phyloP scores from a whole-genome alignment of 2,329 filamentous ascomycete species.

The Ophiostoma quercus region DNA sequence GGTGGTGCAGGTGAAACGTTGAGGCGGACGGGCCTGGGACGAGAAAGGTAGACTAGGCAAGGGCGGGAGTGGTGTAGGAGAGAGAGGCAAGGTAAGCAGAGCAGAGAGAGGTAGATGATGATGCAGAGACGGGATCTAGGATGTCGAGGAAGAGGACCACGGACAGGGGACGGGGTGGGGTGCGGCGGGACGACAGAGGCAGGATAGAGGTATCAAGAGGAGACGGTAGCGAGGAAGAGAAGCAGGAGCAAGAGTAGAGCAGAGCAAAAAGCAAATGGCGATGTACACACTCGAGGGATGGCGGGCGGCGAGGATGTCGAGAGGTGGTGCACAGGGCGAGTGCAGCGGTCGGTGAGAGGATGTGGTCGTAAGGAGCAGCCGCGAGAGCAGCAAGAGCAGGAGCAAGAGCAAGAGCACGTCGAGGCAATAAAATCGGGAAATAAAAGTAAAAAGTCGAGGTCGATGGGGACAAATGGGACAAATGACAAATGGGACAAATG shows the following conservation, averaged over 20 bases:
- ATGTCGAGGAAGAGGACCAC: slow-evolving; percentile 14
- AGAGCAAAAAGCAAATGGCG: slow-evolving; percentile 11
- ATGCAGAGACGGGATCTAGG: slow-evolving; percentile 7
- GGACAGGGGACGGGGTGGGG: slow-evolving; percentile 15
- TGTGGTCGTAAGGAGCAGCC: not conserved
- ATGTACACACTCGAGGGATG: slow-evolving; percentile 8
- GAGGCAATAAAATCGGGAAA: not conserved
- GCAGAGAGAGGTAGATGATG: not conserved
- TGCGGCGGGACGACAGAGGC: not conserved
- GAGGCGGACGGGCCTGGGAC: not conserved
- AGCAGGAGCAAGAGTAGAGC: not conserved
- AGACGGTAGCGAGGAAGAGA: not conserved
- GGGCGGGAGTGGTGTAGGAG: slow-evolving; percentile 3
- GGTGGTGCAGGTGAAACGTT: not conserved
- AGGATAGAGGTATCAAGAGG: not conserved
- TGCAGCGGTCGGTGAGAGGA: slow-evolving; percentile 15
- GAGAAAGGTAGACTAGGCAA: slow-evolving; percentile 6
- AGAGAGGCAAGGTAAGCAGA: not conserved
- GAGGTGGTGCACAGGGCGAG: slow-evolving; percentile 5
- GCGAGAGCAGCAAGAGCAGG: not conserved
- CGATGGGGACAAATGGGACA: not conserved
- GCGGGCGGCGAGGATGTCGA: slow-evolving; percentile 1
- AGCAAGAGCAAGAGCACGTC: not conserved
- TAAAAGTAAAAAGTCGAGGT: not conserved
- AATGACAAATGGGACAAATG: not conserved